Base-by-base conservation (phyloP, 495 filamentous ascomycete species). In the Aspergillus asperescens region DNA sequence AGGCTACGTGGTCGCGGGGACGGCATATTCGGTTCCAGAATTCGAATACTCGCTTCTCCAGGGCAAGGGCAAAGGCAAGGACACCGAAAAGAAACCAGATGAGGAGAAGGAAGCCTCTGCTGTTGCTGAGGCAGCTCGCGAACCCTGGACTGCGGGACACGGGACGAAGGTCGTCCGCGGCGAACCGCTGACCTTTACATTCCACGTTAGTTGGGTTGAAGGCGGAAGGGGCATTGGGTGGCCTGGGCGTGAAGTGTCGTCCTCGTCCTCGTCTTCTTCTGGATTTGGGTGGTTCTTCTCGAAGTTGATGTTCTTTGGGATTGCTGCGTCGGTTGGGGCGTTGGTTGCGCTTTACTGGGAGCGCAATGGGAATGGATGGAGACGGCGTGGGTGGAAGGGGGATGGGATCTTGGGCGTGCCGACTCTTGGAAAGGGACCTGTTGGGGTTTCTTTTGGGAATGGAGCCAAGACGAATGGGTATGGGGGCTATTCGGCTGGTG, bases 171-270 rank as follows among this genome's bases (percentile, higher is more conserved):
- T 98, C 23, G 77, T 96, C 19, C 95, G 96, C 59, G 91, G 91
- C 6, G 89, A 96, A 62, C 81, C 84, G 20, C 70, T 98, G 22
- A 82, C 89, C 1, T 77, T 97, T 58, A 80, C 77, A 41, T 87
- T 98, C 58, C 83, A 79, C 49, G 84, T 97, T 29, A 76, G 87
- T 28, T 98, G 93, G 93, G 85, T 94, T 60, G 84, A 87, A 16
- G 86, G 82, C 3, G 83, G 87, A 9, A 72, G 62, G 25, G 64
- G 74, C 7, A 66, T 75, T 62, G 69, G 74, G 38, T 67, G 70
- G 71, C 67, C 68, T 28, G 63, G 58, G 28, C 53, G 66, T n/a
- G 55, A 56, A 69, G 73, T 65, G 62, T 72, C 55, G 73, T 74
- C 65, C 69, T 77, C 25, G 66, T 51, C 32, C 60, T 69, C 52